Evolutionary conservation across 768 basidiomycete genomes (phyloP).

Genomic region (Tremella fuciformis): DNA sequence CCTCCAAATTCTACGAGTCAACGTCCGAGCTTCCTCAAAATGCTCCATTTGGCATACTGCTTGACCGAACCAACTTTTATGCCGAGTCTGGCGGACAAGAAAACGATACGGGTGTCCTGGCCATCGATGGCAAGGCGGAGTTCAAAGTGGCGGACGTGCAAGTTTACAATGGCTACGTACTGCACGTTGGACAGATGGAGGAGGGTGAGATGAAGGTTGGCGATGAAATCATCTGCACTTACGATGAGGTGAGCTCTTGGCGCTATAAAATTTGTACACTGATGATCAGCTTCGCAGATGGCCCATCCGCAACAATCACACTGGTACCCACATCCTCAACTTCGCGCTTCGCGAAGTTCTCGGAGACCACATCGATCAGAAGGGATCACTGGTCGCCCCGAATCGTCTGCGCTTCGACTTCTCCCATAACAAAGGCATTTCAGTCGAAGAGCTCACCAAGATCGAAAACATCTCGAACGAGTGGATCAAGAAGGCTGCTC

Average conservation of each 20-base stretch:
- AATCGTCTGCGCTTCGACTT: conserved; percentile 97
- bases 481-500: conserved; percentile 87
- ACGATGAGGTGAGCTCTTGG: conserved; percentile 71
- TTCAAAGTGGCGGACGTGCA: conserved; percentile 94
- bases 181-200: conserved; percentile 85
- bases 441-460: conserved; percentile 68
- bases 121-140: conserved; percentile 84
- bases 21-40: conserved; percentile 67
- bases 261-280: neutral
- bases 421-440: conserved; percentile 86
- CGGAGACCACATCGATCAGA: conserved; percentile 97
- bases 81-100: conserved; percentile 98
- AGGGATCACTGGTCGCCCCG: conserved; percentile 93
- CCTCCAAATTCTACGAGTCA: conserved; percentile 69
- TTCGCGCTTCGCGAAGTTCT: conserved; percentile 86
- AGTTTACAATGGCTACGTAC: conserved; percentile 88
- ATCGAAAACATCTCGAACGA: conserved; percentile 80
- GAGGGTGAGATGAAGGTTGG: conserved; percentile 79
- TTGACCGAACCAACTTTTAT: conserved; percentile 93
- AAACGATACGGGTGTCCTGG: conserved; percentile 90
- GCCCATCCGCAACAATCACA: conserved; percentile 97
- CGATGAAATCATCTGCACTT: conserved; percentile 79
- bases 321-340: conserved; percentile 97
- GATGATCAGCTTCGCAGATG: conserved; percentile 74
- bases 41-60: conserved; percentile 73